Conservation (phyloP, 805 yeast species). For the Wickerhamiella sergipiensis region DNA sequence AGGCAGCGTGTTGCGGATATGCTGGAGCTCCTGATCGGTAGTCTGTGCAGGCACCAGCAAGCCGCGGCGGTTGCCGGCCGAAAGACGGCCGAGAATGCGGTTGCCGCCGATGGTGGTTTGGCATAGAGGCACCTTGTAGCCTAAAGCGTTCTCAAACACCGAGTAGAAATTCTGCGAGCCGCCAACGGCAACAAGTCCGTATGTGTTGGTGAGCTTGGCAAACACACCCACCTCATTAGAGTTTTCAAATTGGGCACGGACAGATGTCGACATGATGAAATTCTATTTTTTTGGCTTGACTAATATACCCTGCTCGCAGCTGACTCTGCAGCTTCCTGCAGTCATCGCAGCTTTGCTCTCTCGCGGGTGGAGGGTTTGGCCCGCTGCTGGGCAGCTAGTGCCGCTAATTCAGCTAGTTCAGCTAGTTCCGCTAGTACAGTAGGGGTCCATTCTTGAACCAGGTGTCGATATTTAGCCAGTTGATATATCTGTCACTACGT, state of each 20-base stretch:
- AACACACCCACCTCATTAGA: conserved; percentile 23
- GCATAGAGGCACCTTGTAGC: conserved; percentile 90
- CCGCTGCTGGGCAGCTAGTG: too few species aligned
- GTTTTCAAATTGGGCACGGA: conserved; percentile 22
- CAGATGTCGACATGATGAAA: conserved; percentile 13
- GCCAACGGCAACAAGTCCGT: conserved; percentile 92
- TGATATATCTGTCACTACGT: too few species aligned
- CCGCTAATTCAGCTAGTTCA: too few species aligned
- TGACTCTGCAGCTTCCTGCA: not conserved
- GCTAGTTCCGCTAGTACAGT: too few species aligned
- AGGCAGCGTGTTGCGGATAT: conserved; percentile 89
- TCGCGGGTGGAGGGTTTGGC: not conserved
- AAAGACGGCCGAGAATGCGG: conserved; percentile 94
- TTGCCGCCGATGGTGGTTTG: conserved; percentile 98
- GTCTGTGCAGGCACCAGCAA: conserved; percentile 94
- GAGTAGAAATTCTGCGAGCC: conserved; percentile 77
- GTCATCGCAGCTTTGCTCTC: not conserved
- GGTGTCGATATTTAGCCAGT: too few species aligned
- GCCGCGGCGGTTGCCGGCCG: conserved; percentile 97
- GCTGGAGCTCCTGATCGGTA: conserved; percentile 96
- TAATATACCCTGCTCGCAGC: not conserved
- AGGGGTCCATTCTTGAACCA: too few species aligned
- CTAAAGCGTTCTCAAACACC: conserved; percentile 94
- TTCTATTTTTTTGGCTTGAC: not conserved
- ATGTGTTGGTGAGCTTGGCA: conserved; percentile 78